Base-by-base conservation (phyloP, 108 stramenopile species). In the Pseudonitzschia multiseries region DNA sequence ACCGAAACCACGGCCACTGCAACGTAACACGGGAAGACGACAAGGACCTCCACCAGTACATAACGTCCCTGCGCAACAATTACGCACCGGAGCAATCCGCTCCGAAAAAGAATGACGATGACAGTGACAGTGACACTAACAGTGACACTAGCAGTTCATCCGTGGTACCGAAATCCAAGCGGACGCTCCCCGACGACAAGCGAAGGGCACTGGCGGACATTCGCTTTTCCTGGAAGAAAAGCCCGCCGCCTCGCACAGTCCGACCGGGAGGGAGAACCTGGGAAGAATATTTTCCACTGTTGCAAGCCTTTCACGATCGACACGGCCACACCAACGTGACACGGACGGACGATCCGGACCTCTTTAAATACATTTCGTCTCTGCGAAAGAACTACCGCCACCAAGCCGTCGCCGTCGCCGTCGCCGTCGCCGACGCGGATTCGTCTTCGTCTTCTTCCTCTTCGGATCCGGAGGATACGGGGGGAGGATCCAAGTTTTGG, bases 11-110 rank as follows among this genome's bases (percentile, higher is more conserved):
- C 52, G 78, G 78, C 3, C 78, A 79, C 51, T 64, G 52, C 22
- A 61, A 73, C 32, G 78, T 79, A 10, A 33, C 59, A 22, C 28
- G 33, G 54, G 24, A 68, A 0, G 41, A 77, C 18, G 83, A 83
- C 41, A 27, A 50, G 17, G 80, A 85, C 50, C 74, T 85, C 43
- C 60, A 66, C 59, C 26, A 66, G 29, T 85, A 80, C 77, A 33
- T 41, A 20, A 51, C 60, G 14, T 52, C 62, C 2, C 43, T 81
- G 56, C 80, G 84, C 4, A 69, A 69, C 33, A 85, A 81, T 46
- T 85, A 81, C 76, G 68, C 50, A 10, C 71, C 68, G 44, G 79
- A 78, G 21, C 32, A 56, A 3, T 17, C 51, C 10, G 6, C 12
- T n/a, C n/a, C n/a, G n/a, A n/a, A n/a, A n/a, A n/a, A n/a, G n/a